Evolutionary conservation across 768 basidiomycete genomes (phyloP).

Genomic region (Trametes gibbosa): DNA sequence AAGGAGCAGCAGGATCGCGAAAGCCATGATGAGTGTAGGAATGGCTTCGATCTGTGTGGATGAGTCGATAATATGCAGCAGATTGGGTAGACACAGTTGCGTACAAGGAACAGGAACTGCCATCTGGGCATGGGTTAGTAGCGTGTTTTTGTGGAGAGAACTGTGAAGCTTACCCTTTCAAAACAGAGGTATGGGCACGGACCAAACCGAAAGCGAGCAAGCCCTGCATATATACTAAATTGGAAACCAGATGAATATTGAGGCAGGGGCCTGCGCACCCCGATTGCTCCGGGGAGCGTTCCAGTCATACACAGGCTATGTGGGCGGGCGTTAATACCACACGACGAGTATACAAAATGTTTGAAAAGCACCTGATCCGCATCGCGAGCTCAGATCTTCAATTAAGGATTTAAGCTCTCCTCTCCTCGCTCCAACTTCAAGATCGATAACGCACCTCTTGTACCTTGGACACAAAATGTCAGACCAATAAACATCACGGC

Average conservation of each 20-base stretch:
- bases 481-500: not conserved
- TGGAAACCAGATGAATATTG: not conserved
- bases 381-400: slow-evolving; percentile 43
- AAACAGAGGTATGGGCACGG: slow-evolving; percentile 45
- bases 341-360: no score
- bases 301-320: slow-evolving; percentile 59
- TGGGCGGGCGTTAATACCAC: no score
- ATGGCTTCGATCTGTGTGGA: slow-evolving; percentile 49
- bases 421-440: not conserved
- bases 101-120: slow-evolving; percentile 58
- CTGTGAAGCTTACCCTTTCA: slow-evolving; percentile 34
- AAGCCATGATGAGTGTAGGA: slow-evolving; percentile 52
- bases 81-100: not conserved
- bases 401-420: not conserved
- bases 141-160: not conserved
- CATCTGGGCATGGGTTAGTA: slow-evolving; percentile 34
- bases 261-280: slow-evolving; percentile 31
- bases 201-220: slow-evolving; percentile 57
- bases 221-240: slow-evolving; percentile 34
- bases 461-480: slow-evolving; percentile 26
- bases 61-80: not conserved
- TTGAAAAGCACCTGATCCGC: no score
- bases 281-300: slow-evolving; percentile 54
- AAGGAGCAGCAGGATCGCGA: slow-evolving; percentile 46
- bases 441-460: slow-evolving; percentile 26